These are phyloP conservation scores for Millerozyma miso DNA, from an alignment of 805 yeast genomes.

Conservation along the genomic window DNA sequence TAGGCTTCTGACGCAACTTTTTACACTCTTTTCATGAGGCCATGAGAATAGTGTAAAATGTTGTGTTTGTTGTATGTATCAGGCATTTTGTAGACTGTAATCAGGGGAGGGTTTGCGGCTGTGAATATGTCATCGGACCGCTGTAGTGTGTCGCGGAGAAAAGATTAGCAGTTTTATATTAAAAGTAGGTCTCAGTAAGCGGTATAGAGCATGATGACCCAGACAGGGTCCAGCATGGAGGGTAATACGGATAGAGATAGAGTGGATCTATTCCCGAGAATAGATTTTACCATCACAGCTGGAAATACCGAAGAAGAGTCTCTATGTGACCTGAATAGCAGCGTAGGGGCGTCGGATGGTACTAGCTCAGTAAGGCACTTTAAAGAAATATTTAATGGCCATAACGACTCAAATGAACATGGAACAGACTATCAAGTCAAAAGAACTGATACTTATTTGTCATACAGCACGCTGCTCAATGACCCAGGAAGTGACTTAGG, in stretches of 20 bases:
- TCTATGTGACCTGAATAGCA: background rate
- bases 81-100: too few relatives aligned
- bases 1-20: slow-evolving; percentile 84
- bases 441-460: slow-evolving; percentile 8
- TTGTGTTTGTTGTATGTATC: too few relatives aligned
- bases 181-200: too few relatives aligned
- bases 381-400: slow-evolving; percentile 9
- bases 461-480: background rate
- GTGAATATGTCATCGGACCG: too few relatives aligned
- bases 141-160: too few relatives aligned
- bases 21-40: slow-evolving; percentile 27
- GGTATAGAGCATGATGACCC: slow-evolving; percentile 6
- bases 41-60: slow-evolving; percentile 23
- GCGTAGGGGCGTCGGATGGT: background rate
- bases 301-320: background rate
- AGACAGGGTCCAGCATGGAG: slow-evolving; percentile 5
- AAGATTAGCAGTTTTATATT: too few relatives aligned
- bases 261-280: background rate
- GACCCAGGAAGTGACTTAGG: background rate
- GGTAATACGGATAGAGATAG: background rate
- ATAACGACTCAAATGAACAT: background rate
- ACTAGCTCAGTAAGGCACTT: slow-evolving; percentile 7
- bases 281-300: background rate
- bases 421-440: slow-evolving; percentile 3
- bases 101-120: too few relatives aligned